Percentiles rank a stretch among this genome's conserved stretches.
These are phyloP conservation scores for Tephrocybe sp. DNA, from an alignment of 768 basidiomycete genomes.

Conservation along the genomic window DNA sequence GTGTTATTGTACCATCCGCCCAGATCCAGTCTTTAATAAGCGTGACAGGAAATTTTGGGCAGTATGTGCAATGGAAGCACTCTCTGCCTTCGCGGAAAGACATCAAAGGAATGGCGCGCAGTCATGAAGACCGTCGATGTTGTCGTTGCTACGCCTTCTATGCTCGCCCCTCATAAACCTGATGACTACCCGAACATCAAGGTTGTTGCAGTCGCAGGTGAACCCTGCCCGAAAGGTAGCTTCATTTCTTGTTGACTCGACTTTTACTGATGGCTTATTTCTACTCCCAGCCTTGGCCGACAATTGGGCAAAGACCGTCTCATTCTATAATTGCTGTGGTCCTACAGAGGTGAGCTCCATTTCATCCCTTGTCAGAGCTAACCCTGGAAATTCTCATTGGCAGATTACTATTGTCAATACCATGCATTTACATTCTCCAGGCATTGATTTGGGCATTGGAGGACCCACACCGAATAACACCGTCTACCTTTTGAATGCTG, in stretches of 20 bases:
- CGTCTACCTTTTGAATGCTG: conserved; percentile 35
- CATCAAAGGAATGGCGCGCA: conserved; percentile 44
- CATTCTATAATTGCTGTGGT: conserved; percentile 51
- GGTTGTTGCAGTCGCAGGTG: conserved; percentile 48
- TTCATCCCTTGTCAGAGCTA: not conserved
- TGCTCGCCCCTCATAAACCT: conserved; percentile 45
- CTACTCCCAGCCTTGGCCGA: conserved; percentile 30
- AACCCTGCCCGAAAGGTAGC: conserved; percentile 47
- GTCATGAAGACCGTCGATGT: conserved; percentile 48
- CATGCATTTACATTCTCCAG: conserved; percentile 38
- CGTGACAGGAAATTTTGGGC: conserved; percentile 50
- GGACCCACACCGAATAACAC: conserved; percentile 48
- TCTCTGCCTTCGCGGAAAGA: conserved; percentile 49
- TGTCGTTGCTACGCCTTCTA: conserved; percentile 51
- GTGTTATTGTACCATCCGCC: not conserved
- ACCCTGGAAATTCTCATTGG: not conserved
- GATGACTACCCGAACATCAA: conserved; percentile 48
- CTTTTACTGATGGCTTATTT: not conserved
- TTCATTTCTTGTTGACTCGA: not conserved
- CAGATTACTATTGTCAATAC: conserved; percentile 55
- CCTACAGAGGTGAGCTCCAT: conserved; percentile 42
- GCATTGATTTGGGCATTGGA: conserved; percentile 42
- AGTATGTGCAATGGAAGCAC: conserved; percentile 49
- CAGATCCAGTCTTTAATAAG: conserved; percentile 32
- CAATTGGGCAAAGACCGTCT: conserved; percentile 36